Percentiles rank a stretch among this genome's conserved stretches.
Evolutionary conservation across 208 protist species (phyloP).

Genomic region (Zelonia costaricensis): DNA sequence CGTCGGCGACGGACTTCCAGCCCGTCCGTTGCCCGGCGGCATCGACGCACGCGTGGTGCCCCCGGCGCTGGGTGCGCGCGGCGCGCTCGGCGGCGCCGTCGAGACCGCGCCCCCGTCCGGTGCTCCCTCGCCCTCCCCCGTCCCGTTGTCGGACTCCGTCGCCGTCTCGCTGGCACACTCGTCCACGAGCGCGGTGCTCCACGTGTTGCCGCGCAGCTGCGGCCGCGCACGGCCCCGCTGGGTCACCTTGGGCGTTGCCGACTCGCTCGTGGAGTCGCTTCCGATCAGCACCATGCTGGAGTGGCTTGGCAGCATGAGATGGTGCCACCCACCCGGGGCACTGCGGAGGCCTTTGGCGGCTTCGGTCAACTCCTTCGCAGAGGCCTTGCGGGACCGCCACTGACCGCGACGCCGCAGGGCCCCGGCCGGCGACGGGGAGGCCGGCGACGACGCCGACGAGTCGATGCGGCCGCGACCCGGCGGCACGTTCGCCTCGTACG

Average conservation of each 20-base stretch:
- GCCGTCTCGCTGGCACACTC: conserved; percentile 14
- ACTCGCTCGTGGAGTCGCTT: conserved; percentile 21
- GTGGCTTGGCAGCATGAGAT: conserved; percentile 16
- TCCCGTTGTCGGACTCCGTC: conserved; percentile 8
- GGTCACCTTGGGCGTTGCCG: conserved; percentile 7
- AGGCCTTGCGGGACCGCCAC: neutral
- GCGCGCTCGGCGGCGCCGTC: no score
- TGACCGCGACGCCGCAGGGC: neutral
- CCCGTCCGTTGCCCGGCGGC: no score
- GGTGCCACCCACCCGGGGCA: conserved; percentile 24
- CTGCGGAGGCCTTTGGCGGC: no score
- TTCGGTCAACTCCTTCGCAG: neutral
- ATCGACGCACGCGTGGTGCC: no score
- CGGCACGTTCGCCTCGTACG: conserved; percentile 30
- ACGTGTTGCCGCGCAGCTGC: neutral
- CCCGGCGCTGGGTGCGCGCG: no score
- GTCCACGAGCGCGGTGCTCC: conserved; percentile 17
- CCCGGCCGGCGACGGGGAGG: neutral
- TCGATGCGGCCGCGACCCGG: neutral
- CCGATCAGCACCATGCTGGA: conserved; percentile 27
- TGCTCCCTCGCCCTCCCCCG: neutral
- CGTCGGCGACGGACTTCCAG: no score
- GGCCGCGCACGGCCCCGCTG: neutral
- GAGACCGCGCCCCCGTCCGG: no score
- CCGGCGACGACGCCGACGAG: neutral